These are phyloP conservation scores for Loxodes magnus DNA, from an alignment of 73 alveolate genomes.

Conservation along the genomic window DNA sequence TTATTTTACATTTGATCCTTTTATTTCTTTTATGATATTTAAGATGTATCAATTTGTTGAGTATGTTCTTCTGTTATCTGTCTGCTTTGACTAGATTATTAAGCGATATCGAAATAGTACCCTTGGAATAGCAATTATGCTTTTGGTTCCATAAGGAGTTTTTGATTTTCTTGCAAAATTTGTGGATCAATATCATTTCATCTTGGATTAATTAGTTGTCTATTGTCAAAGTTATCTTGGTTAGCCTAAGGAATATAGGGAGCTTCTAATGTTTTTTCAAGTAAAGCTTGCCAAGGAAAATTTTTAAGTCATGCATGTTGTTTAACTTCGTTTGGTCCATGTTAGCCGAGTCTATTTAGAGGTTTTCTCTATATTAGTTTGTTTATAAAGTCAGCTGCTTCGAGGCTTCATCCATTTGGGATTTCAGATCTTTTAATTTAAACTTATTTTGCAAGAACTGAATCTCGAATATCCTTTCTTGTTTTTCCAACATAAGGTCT, in stretches of 20 bases:
- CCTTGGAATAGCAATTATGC: too few species aligned
- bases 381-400: constrained; percentile 64
- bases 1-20: too few species aligned
- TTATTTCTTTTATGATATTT: too few species aligned
- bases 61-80: too few species aligned
- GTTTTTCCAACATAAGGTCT: constrained; percentile 55
- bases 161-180: too few species aligned
- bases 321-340: constrained; percentile 40
- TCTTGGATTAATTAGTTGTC: too few species aligned
- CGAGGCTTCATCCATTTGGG: constrained; percentile 61
- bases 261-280: constrained; percentile 45
- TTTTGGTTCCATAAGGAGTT: too few species aligned
- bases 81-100: too few species aligned
- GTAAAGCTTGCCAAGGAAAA: constrained; percentile 43
- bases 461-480: constrained; percentile 22
- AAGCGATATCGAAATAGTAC: too few species aligned
- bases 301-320: constrained; percentile 48
- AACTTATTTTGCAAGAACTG: constrained; percentile 44
- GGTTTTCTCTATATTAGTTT: too few species aligned
- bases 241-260: constrained; percentile 40
- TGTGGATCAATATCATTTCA: too few species aligned
- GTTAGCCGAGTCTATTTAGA: constrained; percentile 28
- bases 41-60: too few species aligned
- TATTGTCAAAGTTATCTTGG: constrained; percentile 39
- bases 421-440: constrained; percentile 33